Percentiles rank a stretch among this genome's conserved stretches.
Conservation (phyloP, 805 yeast species). For the Maudiozyma barnettii region DNA sequence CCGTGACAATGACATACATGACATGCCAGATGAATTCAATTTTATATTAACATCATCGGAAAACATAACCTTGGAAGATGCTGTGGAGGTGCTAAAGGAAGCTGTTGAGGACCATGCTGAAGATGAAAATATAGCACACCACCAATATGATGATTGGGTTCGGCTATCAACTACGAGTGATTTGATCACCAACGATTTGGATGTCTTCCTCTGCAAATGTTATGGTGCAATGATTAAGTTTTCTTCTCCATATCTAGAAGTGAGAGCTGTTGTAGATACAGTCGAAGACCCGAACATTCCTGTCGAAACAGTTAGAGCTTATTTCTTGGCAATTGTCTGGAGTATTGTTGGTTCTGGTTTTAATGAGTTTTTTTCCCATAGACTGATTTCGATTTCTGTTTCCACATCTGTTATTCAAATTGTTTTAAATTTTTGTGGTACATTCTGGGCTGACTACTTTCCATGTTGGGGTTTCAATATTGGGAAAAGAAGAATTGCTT, state of each 20-base stretch:
- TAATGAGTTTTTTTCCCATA: constrained; percentile 47
- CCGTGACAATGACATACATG: not conserved
- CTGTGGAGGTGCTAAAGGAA: constrained; percentile 32
- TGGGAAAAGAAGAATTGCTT: constrained; percentile 32
- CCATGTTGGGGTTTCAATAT: constrained; percentile 39
- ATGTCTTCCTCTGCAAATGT: constrained; percentile 20
- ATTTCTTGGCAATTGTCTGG: constrained; percentile 36
- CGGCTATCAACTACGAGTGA: constrained; percentile 18
- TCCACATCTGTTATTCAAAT: constrained; percentile 38
- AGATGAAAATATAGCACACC: constrained; percentile 39
- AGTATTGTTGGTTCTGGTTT: constrained; percentile 43
- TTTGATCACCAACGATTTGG: constrained; percentile 13
- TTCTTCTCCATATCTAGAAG: constrained; percentile 57
- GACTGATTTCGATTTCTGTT: constrained; percentile 43
- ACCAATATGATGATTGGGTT: constrained; percentile 30
- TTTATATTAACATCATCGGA: not conserved
- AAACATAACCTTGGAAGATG: constrained; percentile 24
- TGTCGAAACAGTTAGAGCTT: constrained; percentile 40
- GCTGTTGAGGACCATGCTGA: constrained; percentile 35
- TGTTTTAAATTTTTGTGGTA: constrained; percentile 39
- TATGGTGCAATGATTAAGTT: constrained; percentile 33
- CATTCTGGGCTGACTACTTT: constrained; percentile 31
- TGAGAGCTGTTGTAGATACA: constrained; percentile 50
- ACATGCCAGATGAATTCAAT: not conserved
- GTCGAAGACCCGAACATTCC: constrained; percentile 40